A percentile compares a stretch with the other conserved stretches of the same genome.
phyloP scores from a whole-genome alignment of 176 grass and related monocot genomes.

The Chrysopogon serrulatus region DNA sequence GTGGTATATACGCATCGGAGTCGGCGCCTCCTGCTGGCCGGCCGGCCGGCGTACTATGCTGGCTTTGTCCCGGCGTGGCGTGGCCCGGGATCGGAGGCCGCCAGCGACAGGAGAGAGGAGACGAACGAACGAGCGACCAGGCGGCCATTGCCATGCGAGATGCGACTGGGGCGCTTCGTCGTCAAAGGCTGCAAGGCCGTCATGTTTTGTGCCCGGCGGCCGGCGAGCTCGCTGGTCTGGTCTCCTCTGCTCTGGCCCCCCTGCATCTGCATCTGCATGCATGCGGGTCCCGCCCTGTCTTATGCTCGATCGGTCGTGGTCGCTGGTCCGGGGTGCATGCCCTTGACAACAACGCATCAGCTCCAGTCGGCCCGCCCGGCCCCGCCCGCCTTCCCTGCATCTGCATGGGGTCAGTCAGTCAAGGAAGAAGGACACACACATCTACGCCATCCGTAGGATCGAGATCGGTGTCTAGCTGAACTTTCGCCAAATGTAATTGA shows the following conservation, averaged over 20 bases:
- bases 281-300: no score
- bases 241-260: no score
- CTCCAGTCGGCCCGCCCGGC: background rate
- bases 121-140: background rate
- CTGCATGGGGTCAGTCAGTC: background rate
- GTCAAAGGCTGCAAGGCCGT: background rate
- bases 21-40: conserved; percentile 6
- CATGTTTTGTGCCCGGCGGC: background rate
- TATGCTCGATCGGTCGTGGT: conserved; percentile 33
- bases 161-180: no score
- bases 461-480: background rate
- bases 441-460: background rate
- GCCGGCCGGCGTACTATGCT: conserved; percentile 2
- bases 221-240: background rate
- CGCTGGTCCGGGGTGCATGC: conserved; percentile 32
- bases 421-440: background rate
- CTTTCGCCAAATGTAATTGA: no score
- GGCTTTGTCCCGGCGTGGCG: conserved; percentile 31
- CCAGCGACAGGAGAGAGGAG: no score
- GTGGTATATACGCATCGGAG: conserved; percentile 4
- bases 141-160: background rate
- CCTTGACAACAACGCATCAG: conserved; percentile 38
- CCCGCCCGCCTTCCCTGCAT: background rate
- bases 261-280: no score
- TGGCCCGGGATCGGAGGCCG: conserved; percentile 8